Evolutionary conservation across 2,329 filamentous ascomycete species (phyloP), one percentile per base, ranked within the genome.

Genomic region (Trichoderma sp.): DNA sequence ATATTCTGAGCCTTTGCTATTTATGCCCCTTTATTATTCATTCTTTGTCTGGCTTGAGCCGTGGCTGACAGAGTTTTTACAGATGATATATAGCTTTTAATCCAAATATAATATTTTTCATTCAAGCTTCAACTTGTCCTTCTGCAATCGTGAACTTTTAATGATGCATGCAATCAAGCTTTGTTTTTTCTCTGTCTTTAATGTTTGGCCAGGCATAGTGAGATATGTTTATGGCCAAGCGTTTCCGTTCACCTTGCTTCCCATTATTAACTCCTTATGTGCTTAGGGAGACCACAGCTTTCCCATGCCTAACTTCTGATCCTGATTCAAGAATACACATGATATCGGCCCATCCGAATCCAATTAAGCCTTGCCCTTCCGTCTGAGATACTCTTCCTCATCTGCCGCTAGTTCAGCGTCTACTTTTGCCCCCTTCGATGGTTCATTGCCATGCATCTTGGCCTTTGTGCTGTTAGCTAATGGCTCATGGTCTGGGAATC

Each of bases 1-100:
- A 97, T 97, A 97, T 97, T 93, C 94, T 97, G 94, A 97, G 74
- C 36, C 34, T 71, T 70, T 58, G 70, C 57, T 61, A 57, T 58
- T 58, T 71, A 28, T 63, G 6, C 79, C 77, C 66, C 2, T 79
- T 78, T 70, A 50, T 65, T 64, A 69, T 50, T 63, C 39, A 53
- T 53, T 53, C 47, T 53, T 67, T 20, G 30, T 23, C 47, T 47
- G 3, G 58, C 59, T 62, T 50, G 61, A 36, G 53, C n/a, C 15
- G 39, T 17, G 20, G 50, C 72, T 73, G 68, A 74, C 66, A 43
- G 28, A 58, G 20, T 26, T 32, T 32, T 32, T 11, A 39, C 30
- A 62, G 61, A 50, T 36, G 17, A 58, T 66, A 57, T 43, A 59
- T 68, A 62, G 36, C 34, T 13, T 47, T 61, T 9, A 59, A 65